phyloP scores from a whole-genome alignment of 179 eudicot genomes.

The Monotropa hypopitys region DNA sequence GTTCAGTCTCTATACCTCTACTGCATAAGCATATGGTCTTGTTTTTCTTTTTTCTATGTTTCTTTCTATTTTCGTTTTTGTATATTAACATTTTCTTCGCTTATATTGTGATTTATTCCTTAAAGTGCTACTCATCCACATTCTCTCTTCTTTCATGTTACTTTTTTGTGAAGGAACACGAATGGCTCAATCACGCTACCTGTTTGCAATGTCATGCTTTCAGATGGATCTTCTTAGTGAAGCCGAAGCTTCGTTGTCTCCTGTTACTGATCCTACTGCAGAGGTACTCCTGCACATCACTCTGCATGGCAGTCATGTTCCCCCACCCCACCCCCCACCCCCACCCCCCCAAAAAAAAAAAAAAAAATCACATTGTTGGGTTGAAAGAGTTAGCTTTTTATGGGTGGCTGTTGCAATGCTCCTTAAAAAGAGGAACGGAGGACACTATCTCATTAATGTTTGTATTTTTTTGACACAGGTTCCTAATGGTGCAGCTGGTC shows the following conservation, averaged over 20 bases:
- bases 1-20: not conserved
- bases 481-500: constrained; percentile 99
- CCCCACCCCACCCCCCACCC: too few relatives aligned
- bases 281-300: constrained; percentile 41
- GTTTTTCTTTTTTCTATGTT: not conserved
- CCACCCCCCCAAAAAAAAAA: too few relatives aligned
- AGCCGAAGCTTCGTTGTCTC: constrained; percentile 75
- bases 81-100: not conserved
- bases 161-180: constrained; percentile 52
- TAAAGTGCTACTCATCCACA: not conserved
- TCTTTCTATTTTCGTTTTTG: not conserved
- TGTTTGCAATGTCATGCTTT: constrained; percentile 93
- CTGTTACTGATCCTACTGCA: constrained; percentile 59
- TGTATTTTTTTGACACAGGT: constrained; percentile 38
- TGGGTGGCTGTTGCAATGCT: constrained; percentile 2
- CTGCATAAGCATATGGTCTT: constrained; percentile 1
- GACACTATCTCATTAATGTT: constrained; percentile 8
- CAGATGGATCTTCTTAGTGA: constrained; percentile 87
- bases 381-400: constrained; percentile 4
- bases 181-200: constrained; percentile 91
- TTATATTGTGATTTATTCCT: not conserved
- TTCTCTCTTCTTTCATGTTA: constrained; percentile 4
- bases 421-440: not conserved
- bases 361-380: not conserved
- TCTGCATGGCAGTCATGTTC: not conserved